These are phyloP conservation scores for Aspergillus cavernicola DNA, from an alignment of 495 filamentous ascomycete genomes.

Conservation along the genomic window DNA sequence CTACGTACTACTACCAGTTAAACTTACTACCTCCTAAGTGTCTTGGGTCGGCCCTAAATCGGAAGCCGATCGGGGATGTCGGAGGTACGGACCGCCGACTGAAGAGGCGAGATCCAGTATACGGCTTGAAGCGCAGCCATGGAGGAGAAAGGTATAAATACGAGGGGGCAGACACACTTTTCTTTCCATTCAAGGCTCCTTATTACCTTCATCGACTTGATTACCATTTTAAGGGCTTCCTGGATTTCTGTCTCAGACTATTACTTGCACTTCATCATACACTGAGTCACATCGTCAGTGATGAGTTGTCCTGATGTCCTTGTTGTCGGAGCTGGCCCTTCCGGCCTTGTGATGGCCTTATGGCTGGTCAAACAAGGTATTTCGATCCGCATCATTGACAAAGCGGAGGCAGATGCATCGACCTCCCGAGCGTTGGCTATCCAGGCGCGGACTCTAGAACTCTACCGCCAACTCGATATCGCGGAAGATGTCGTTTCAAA, in stretches of 20 bases:
- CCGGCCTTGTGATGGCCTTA: conserved; percentile 39
- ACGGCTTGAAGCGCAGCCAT: background rate
- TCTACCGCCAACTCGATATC: conserved; percentile 38
- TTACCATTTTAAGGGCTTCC: too few relatives aligned
- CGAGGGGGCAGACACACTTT: background rate
- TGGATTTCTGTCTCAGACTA: background rate
- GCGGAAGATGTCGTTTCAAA: conserved; percentile 28
- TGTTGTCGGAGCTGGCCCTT: conserved; percentile 40
- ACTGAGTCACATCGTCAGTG: background rate
- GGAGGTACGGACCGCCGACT: background rate
- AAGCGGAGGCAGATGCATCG: conserved; percentile 20
- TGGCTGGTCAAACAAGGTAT: conserved; percentile 35
- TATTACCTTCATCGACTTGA: too few relatives aligned
- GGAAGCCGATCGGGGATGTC: background rate
- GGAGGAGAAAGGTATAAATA: conserved; percentile 2
- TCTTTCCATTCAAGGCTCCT: too few relatives aligned
- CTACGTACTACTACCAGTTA: too few relatives aligned
- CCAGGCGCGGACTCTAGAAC: conserved; percentile 41
- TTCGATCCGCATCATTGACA: conserved; percentile 34
- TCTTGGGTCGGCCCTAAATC: background rate
- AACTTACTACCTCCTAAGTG: too few relatives aligned
- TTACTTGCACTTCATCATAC: background rate
- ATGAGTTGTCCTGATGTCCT: conserved; percentile 32
- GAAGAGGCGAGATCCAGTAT: too few relatives aligned
- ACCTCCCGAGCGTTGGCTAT: conserved; percentile 36